Evolutionary conservation across 1,284 basidiomycete species (phyloP).

Genomic region (Ustilago esculenta): DNA sequence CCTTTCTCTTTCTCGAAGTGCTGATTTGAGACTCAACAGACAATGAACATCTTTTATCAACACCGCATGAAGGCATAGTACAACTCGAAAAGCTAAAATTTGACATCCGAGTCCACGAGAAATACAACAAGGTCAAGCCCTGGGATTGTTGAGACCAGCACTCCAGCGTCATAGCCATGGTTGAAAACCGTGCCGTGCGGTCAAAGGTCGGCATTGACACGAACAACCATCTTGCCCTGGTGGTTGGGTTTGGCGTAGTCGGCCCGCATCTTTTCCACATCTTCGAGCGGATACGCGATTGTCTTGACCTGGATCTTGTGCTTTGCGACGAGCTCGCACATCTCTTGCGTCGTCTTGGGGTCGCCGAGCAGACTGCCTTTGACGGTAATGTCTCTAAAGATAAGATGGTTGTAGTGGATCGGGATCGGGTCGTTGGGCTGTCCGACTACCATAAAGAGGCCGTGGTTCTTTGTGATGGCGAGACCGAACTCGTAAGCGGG

Average conservation of each 20-base stretch:
- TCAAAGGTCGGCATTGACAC: constrained; percentile 18
- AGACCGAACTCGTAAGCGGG: constrained; percentile 34
- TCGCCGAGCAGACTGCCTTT: constrained; percentile 47
- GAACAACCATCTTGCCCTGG: constrained; percentile 39
- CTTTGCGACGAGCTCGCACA: constrained; percentile 49
- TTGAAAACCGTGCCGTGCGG: too few relatives aligned
- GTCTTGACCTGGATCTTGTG: constrained; percentile 41
- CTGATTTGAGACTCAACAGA: too few relatives aligned
- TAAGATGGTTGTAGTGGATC: constrained; percentile 45
- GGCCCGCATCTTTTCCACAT: constrained; percentile 36
- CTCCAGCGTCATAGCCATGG: too few relatives aligned
- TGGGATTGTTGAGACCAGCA: too few relatives aligned
- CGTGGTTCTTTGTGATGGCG: constrained; percentile 44
- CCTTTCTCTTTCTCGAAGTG: too few relatives aligned
- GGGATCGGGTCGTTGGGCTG: constrained; percentile 45
- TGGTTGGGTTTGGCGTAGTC: constrained; percentile 32
- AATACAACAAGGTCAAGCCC: too few relatives aligned
- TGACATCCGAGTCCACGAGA: too few relatives aligned
- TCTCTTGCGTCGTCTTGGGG: constrained; percentile 35
- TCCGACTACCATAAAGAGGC: constrained; percentile 47
- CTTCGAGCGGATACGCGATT: constrained; percentile 37
- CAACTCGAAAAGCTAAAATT: too few relatives aligned
- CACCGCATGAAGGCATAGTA: too few relatives aligned
- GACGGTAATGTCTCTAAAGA: constrained; percentile 52
- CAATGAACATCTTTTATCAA: too few relatives aligned